phyloP scores from a whole-genome alignment of 352 stramenopile genomes.

The Globisporangium barbulae region DNA sequence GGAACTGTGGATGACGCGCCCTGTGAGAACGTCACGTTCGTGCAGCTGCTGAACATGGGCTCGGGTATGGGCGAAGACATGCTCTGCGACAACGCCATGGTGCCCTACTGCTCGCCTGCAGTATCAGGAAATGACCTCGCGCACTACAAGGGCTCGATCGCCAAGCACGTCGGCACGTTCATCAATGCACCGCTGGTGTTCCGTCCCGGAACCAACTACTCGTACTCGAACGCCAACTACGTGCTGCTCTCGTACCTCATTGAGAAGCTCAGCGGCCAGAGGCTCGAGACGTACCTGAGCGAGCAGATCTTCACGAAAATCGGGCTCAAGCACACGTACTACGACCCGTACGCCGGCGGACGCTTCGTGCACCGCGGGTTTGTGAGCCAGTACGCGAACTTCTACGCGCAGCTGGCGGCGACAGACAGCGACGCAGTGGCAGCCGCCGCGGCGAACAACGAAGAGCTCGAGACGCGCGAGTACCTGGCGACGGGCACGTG shows the following conservation, averaged over 20 bases:
- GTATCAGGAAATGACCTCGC: conserved; percentile 4
- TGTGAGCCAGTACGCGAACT: conserved; percentile 55
- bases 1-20: background rate
- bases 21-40: conserved; percentile 56
- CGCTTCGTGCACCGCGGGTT: conserved; percentile 25
- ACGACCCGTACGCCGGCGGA: conserved; percentile 38
- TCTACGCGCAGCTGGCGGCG: conserved; percentile 29
- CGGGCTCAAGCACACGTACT: conserved; percentile 40
- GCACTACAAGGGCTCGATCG: conserved; percentile 30
- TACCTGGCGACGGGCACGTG: conserved; percentile 50
- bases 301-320: conserved; percentile 35
- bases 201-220: conserved; percentile 43
- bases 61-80: conserved; percentile 36
- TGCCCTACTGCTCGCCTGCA: conserved; percentile 9
- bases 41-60: conserved; percentile 61
- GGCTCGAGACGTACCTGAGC: conserved; percentile 37
- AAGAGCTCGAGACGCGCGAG: background rate
- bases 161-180: conserved; percentile 35
- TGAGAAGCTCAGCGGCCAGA: conserved; percentile 49
- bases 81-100: conserved; percentile 22
- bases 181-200: conserved; percentile 56
- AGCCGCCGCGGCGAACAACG: conserved; percentile 13
- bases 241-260: conserved; percentile 60
- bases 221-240: conserved; percentile 52
- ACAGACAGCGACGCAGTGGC: background rate